phyloP scores from a whole-genome alignment of 2,329 filamentous ascomycete species.

The Nigrograna mackinnonii region DNA sequence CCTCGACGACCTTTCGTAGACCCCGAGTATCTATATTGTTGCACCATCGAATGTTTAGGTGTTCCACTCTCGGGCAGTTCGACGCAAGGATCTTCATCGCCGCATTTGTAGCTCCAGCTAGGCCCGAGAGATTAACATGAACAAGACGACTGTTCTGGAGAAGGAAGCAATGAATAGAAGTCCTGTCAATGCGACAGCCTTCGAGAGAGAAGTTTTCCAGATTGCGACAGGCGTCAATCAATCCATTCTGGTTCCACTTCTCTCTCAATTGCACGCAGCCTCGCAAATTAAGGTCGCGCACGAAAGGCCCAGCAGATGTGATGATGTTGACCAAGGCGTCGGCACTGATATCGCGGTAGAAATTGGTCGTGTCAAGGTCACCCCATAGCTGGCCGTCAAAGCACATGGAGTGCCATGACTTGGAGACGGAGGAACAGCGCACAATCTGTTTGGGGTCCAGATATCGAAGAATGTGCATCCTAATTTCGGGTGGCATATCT shows the following conservation, averaged over 20 bases:
- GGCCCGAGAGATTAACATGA: conserved; percentile 84
- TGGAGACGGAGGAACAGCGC: conserved; percentile 75
- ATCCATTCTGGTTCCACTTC: conserved; percentile 73
- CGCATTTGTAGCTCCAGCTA: conserved; percentile 77
- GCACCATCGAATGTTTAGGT: conserved; percentile 92
- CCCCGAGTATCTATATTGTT: conserved; percentile 79
- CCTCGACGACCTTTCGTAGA: conserved; percentile 71
- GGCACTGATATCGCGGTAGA: conserved; percentile 84
- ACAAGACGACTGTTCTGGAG: conserved; percentile 76
- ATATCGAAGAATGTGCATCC: conserved; percentile 75
- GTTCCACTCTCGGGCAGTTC: conserved; percentile 79
- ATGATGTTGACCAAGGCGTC: conserved; percentile 85
- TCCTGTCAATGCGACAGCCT: conserved; percentile 83
- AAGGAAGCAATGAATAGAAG: conserved; percentile 76
- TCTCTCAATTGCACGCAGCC: conserved; percentile 90
- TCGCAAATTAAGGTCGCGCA: conserved; percentile 85
- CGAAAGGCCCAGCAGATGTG: conserved; percentile 81
- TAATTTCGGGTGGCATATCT: conserved; percentile 80
- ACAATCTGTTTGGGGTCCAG: conserved; percentile 82
- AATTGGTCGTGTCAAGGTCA: conserved; percentile 78
- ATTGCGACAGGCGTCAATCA: conserved; percentile 85
- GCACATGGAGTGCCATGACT: conserved; percentile 78
- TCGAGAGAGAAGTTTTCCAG: conserved; percentile 86
- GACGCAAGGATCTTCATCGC: conserved; percentile 85
- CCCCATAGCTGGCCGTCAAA: conserved; percentile 96